Conservation (phyloP, 2,329 filamentous ascomycete genomes). For the Aureobasidium sp. region DNA sequence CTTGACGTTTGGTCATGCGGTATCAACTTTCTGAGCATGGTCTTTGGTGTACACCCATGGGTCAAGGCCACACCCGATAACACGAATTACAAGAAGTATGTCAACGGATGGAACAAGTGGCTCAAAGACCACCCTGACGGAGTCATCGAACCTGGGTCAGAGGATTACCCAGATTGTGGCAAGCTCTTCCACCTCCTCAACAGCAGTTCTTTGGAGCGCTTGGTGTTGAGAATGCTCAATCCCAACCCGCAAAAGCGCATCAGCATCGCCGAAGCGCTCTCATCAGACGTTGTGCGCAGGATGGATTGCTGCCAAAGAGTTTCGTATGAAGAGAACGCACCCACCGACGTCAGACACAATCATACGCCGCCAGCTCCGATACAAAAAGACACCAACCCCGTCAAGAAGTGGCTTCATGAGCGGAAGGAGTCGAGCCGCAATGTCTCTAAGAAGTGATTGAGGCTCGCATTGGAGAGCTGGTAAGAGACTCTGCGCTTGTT, state of each 20-base stretch:
- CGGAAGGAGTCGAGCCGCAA: background rate
- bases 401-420: slow-evolving; percentile 11
- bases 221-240: slow-evolving; percentile 76
- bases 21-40: slow-evolving; percentile 73
- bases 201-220: slow-evolving; percentile 60
- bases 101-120: slow-evolving; percentile 63
- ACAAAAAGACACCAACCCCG: background rate
- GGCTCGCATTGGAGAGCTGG: background rate
- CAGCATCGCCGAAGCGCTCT: slow-evolving; percentile 60
- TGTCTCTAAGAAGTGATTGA: background rate
- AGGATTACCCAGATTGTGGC: slow-evolving; percentile 55
- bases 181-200: slow-evolving; percentile 60
- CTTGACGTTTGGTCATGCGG: slow-evolving; percentile 83
- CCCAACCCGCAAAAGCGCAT: slow-evolving; percentile 66
- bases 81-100: slow-evolving; percentile 58
- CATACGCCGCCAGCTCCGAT: background rate
- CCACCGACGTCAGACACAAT: background rate
- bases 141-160: slow-evolving; percentile 32
- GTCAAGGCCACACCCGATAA: slow-evolving; percentile 51
- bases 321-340: slow-evolving; percentile 6
- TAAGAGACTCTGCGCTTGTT: background rate
- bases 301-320: slow-evolving; percentile 60
- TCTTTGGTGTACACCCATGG: slow-evolving; percentile 69
- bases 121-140: slow-evolving; percentile 49
- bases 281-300: slow-evolving; percentile 64